A percentile compares a stretch with the other conserved stretches of the same genome.
phyloP scores from a whole-genome alignment of 108 stramenopile species.

The Cyclotella atomus region DNA sequence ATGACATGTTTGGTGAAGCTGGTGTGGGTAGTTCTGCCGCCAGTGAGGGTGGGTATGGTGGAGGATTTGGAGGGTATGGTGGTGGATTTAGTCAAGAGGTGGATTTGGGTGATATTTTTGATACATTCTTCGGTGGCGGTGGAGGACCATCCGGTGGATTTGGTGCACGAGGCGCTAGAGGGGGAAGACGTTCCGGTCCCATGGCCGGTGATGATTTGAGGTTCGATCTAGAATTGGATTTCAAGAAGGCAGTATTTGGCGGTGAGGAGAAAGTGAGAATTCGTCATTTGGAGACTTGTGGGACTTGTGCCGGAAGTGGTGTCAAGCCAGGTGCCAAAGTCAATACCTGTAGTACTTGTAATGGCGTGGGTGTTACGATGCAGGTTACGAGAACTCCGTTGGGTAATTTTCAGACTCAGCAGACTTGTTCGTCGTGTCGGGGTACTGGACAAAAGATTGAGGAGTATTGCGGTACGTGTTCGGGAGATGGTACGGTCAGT shows the following conservation, averaged over 20 bases:
- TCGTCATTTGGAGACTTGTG: slow-evolving; percentile 92
- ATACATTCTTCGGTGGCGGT: slow-evolving; percentile 92
- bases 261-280: slow-evolving; percentile 95
- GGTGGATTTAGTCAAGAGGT: slow-evolving; percentile 88
- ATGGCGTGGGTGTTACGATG: slow-evolving; percentile 90
- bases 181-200: slow-evolving; percentile 62
- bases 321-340: slow-evolving; percentile 88
- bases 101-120: slow-evolving; percentile 96
- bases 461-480: slow-evolving; percentile 94
- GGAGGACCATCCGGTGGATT: slow-evolving; percentile 54
- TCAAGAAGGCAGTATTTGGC: slow-evolving; percentile 96
- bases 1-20: slow-evolving; percentile 90
- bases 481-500: slow-evolving; percentile 89
- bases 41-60: slow-evolving; percentile 54
- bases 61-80: slow-evolving; percentile 61
- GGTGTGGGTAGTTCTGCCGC: slow-evolving; percentile 66
- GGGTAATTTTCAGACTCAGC: slow-evolving; percentile 96
- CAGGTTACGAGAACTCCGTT: slow-evolving; percentile 95
- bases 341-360: slow-evolving; percentile 84
- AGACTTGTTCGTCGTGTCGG: slow-evolving; percentile 93
- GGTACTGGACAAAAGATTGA: slow-evolving; percentile 93
- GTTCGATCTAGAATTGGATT: slow-evolving; percentile 93
- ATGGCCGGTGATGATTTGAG: slow-evolving; percentile 90
- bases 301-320: slow-evolving; percentile 86
- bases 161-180: slow-evolving; percentile 61